phyloP scores from a whole-genome alignment of 306 rosid genomes.

The Parietaria judaica region DNA sequence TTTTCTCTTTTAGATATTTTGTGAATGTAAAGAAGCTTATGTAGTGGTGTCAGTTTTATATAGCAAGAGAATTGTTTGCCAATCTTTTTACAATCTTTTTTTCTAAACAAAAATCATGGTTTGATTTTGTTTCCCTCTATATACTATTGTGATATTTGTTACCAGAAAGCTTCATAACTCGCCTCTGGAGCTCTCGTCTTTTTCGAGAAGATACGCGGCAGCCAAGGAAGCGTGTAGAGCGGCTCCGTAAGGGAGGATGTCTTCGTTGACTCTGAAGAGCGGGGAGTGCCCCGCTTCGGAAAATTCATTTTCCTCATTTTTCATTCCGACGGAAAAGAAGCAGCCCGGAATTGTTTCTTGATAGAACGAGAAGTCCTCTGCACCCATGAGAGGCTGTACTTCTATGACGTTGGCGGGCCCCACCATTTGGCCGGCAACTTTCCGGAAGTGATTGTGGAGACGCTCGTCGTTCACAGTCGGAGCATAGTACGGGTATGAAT shows the following conservation, averaged over 20 bases:
- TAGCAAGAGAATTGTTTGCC: background rate
- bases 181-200: slow-evolving; percentile 19
- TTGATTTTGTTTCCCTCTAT: background rate
- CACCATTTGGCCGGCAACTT: slow-evolving; percentile 24
- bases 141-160: no score
- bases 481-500: slow-evolving; percentile 17
- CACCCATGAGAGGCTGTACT: slow-evolving; percentile 26
- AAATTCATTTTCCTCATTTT: slow-evolving; percentile 20
- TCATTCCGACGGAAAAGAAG: slow-evolving; percentile 35
- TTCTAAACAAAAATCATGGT: background rate
- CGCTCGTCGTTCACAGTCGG: slow-evolving; percentile 25
- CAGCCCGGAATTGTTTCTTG: slow-evolving; percentile 33
- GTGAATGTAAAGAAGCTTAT: background rate
- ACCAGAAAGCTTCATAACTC: slow-evolving; percentile 20
- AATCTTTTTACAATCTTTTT: background rate
- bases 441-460: slow-evolving; percentile 26
- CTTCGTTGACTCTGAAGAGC: slow-evolving; percentile 29
- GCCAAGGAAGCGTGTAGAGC: slow-evolving; percentile 39
- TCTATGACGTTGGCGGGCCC: slow-evolving; percentile 23
- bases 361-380: slow-evolving; percentile 41
- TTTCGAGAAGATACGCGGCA: slow-evolving; percentile 26
- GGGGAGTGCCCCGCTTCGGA: slow-evolving; percentile 29
- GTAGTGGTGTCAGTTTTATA: background rate
- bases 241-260: slow-evolving; percentile 41
- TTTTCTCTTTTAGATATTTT: background rate